phyloP scores from a whole-genome alignment of 768 basidiomycete genomes.

The Phlegmacium glaucopus region DNA sequence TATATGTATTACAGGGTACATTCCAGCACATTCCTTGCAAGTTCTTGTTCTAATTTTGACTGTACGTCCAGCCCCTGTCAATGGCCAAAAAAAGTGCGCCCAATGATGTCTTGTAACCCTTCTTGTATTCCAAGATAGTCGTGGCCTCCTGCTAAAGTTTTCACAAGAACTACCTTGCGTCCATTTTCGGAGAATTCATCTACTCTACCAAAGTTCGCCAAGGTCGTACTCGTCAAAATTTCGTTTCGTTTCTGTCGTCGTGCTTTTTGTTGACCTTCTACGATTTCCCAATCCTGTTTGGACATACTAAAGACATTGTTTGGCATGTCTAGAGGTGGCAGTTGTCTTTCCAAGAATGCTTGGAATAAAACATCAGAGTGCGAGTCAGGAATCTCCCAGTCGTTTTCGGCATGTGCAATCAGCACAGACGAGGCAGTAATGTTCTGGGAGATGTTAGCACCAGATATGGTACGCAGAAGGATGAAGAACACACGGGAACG shows the following conservation, averaged over 20 bases:
- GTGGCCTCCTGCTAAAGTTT: constrained; percentile 63
- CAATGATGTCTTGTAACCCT: constrained; percentile 68
- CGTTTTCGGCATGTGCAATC: constrained; percentile 76
- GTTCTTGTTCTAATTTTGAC: no score
- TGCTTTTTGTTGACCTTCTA: constrained; percentile 33
- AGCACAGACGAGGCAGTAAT: constrained; percentile 65
- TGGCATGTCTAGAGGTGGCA: constrained; percentile 43
- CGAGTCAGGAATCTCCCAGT: constrained; percentile 71
- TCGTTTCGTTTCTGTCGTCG: constrained; percentile 41
- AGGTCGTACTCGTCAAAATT: constrained; percentile 40
- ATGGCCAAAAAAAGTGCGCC: constrained; percentile 26
- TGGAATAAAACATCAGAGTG: constrained; percentile 77
- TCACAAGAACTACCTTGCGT: constrained; percentile 53
- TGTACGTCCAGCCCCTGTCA: no score
- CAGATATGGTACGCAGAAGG: background rate
- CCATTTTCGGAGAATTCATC: constrained; percentile 47
- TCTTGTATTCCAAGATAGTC: constrained; percentile 61
- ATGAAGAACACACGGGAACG: constrained; percentile 47
- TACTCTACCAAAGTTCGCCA: constrained; percentile 56
- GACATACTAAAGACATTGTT: constrained; percentile 20
- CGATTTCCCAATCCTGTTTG: constrained; percentile 41
- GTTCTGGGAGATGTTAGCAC: constrained; percentile 32
- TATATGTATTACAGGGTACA: no score
- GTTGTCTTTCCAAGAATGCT: constrained; percentile 59
- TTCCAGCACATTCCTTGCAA: no score